Conservation (phyloP, 495 filamentous ascomycete species). For the Penicillium soppii region DNA sequence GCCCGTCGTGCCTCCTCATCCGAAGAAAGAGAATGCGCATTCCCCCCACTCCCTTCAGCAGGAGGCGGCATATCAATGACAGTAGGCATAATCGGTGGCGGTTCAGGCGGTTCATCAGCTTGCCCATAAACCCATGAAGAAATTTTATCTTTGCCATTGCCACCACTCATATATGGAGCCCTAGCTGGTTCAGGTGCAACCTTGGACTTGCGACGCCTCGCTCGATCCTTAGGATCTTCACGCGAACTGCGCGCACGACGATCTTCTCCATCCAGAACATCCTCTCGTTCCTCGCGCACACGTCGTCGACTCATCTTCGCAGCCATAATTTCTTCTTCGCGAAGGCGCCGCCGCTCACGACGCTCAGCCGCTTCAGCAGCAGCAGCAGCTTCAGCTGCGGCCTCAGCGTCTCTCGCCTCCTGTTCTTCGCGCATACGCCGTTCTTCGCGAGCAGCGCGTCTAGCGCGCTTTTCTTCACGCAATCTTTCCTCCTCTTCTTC, state of each 20-base stretch:
- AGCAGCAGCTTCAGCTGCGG: neutral
- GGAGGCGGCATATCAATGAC: slow-evolving; percentile 52
- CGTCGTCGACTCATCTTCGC: slow-evolving; percentile 34
- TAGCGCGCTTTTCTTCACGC: slow-evolving; percentile 44
- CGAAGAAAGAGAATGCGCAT: slow-evolving; percentile 41
- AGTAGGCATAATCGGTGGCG: slow-evolving; percentile 55
- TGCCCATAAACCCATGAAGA: slow-evolving; percentile 60
- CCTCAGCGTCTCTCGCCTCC: slow-evolving; percentile 43
- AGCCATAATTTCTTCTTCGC: slow-evolving; percentile 38
- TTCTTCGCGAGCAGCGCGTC: slow-evolving; percentile 50
- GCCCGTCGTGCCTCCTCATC: slow-evolving; percentile 42
- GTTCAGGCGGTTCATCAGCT: slow-evolving; percentile 54
- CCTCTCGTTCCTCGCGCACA: slow-evolving; percentile 33
- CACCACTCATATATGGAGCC: slow-evolving; percentile 30
- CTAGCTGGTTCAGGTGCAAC: slow-evolving; percentile 15
- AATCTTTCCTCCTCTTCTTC: slow-evolving; percentile 51
- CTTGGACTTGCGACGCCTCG: slow-evolving; percentile 34
- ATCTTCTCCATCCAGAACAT: slow-evolving; percentile 24
- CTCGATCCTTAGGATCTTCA: slow-evolving; percentile 24
- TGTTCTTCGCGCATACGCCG: slow-evolving; percentile 48
- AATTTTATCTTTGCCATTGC: slow-evolving; percentile 50
- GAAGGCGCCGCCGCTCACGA: slow-evolving; percentile 38
- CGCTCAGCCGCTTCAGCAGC: slow-evolving; percentile 32
- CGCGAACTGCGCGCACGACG: slow-evolving; percentile 18
- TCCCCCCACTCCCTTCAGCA: slow-evolving; percentile 14